phyloP scores from a whole-genome alignment of 208 protist species.

The Leishmania martiniquensis region DNA sequence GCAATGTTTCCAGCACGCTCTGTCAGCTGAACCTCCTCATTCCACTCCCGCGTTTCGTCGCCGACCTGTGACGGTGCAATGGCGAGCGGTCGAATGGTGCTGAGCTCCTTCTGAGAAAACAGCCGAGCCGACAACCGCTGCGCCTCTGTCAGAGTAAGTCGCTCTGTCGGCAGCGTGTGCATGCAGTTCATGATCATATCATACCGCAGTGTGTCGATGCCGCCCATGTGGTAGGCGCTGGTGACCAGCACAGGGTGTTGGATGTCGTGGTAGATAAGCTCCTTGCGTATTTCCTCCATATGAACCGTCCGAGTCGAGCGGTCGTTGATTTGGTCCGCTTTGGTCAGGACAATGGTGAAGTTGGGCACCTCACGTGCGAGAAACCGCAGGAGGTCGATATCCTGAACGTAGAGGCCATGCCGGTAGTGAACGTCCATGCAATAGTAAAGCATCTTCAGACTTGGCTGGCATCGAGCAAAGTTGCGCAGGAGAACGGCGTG shows the following conservation, averaged over 20 bases:
- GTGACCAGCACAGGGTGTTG: slow-evolving; percentile 85
- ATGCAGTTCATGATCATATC: slow-evolving; percentile 92
- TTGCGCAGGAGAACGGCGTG: slow-evolving; percentile 87
- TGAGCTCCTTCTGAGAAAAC: slow-evolving; percentile 75
- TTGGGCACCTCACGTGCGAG: slow-evolving; percentile 83
- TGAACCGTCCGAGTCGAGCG: slow-evolving; percentile 25
- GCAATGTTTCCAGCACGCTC: slow-evolving; percentile 1
- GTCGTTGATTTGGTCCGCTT: slow-evolving; percentile 79
- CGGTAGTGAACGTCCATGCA: slow-evolving; percentile 92
- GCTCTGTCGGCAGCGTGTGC: slow-evolving; percentile 80
- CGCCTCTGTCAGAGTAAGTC: slow-evolving; percentile 82
- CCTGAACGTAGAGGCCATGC: slow-evolving; percentile 84
- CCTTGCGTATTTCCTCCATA: slow-evolving; percentile 77
- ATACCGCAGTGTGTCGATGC: slow-evolving; percentile 86
- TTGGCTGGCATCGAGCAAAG: slow-evolving; percentile 77
- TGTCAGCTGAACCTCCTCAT: not conserved
- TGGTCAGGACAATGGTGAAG: slow-evolving; percentile 91
- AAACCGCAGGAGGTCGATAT: slow-evolving; percentile 88
- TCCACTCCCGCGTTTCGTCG: slow-evolving; percentile 63
- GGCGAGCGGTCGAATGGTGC: slow-evolving; percentile 65
- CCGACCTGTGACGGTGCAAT: slow-evolving; percentile 74
- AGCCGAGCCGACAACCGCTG: slow-evolving; percentile 74
- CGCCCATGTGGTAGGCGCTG: slow-evolving; percentile 86
- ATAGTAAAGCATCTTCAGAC: slow-evolving; percentile 92
- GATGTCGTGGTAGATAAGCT: slow-evolving; percentile 83